Evolutionary conservation across 2,329 filamentous ascomycete genomes (phyloP).

Genomic region (Penicillium sp.): DNA sequence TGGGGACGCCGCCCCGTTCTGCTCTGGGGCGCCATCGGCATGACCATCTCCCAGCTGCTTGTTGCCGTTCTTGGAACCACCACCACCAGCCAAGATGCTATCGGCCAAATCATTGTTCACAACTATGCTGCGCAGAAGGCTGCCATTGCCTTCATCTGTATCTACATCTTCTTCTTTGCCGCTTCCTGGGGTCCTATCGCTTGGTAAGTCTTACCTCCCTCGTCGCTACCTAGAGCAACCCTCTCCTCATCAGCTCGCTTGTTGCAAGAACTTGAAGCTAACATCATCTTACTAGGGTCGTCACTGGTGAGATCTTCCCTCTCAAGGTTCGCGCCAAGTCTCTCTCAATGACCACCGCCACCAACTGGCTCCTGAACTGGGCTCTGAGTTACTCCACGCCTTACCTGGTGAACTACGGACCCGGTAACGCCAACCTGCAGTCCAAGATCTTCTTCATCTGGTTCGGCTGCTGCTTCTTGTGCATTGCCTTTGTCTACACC

Average conservation of each 20-base stretch:
- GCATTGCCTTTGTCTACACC: constrained; percentile 3
- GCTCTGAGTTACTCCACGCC: constrained; percentile 1
- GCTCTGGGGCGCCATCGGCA: constrained; percentile 38
- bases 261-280: background rate
- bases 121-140: constrained; percentile 1
- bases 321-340: constrained; percentile 6
- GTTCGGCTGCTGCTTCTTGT: constrained; percentile 5
- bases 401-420: constrained; percentile 4
- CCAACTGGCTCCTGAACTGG: constrained; percentile 13
- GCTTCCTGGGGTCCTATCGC: constrained; percentile 2
- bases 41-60: constrained; percentile 43
- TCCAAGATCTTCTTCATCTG: constrained; percentile 10
- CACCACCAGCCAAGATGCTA: constrained; percentile 17
- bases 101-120: background rate
- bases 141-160: constrained; percentile 6
- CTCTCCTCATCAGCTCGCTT: background rate
- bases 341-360: constrained; percentile 9
- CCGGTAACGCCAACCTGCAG: constrained; percentile 1
- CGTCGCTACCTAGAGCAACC: no score
- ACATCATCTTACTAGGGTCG: constrained; percentile 1
- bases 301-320: constrained; percentile 11
- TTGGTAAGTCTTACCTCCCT: background rate
- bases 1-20: constrained; percentile 44
- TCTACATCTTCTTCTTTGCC: constrained; percentile 8
- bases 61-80: constrained; percentile 44